Evolutionary conservation across 768 basidiomycete species (phyloP).

Genomic region (Crassisporium funariophilum): DNA sequence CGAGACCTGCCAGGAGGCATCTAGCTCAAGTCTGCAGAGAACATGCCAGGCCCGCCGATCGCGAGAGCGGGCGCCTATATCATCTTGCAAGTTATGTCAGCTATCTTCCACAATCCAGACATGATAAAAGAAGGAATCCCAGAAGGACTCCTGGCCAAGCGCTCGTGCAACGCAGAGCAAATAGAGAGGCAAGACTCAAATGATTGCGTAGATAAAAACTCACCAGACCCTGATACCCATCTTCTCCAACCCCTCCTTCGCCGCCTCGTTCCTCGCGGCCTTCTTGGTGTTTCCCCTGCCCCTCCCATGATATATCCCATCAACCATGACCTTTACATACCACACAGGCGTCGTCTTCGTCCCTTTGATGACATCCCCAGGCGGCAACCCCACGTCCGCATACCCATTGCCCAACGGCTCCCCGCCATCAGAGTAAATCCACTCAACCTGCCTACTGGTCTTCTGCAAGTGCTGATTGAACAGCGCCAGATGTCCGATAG

Average conservation of each 20-base stretch:
- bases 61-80: neutral
- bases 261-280: slow-evolving; percentile 78
- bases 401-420: slow-evolving; percentile 20
- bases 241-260: slow-evolving; percentile 66
- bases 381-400: slow-evolving; percentile 18
- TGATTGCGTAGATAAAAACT: slow-evolving; percentile 34
- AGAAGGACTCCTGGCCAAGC: neutral
- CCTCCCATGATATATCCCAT: slow-evolving; percentile 57
- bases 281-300: slow-evolving; percentile 80
- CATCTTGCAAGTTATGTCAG: neutral
- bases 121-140: neutral
- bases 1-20: slow-evolving; percentile 18
- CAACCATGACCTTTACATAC: slow-evolving; percentile 65
- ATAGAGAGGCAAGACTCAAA: slow-evolving; percentile 1
- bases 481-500: slow-evolving; percentile 68
- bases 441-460: slow-evolving; percentile 59
- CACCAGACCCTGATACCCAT: slow-evolving; percentile 59
- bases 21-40: slow-evolving; percentile 64
- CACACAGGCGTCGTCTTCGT: slow-evolving; percentile 76
- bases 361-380: slow-evolving; percentile 35
- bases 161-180: neutral
- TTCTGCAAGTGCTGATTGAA: slow-evolving; percentile 81
- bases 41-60: slow-evolving; percentile 41
- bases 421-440: slow-evolving; percentile 58
- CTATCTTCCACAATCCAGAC: slow-evolving; percentile 1